Base-by-base conservation (phyloP, 2,329 filamentous ascomycete genomes). In the Penicillium sp. region DNA sequence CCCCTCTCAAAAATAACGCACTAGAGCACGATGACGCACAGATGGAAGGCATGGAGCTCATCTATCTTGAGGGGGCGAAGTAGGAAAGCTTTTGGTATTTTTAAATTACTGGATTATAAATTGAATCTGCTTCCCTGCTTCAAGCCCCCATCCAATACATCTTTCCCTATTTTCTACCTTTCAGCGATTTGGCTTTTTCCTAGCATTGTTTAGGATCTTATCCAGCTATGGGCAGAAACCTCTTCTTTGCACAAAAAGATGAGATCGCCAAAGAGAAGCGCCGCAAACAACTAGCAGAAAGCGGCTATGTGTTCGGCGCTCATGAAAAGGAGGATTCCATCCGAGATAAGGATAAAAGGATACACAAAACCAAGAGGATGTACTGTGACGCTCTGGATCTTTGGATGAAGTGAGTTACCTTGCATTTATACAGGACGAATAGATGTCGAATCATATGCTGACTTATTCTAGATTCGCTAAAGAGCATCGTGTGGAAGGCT, bases 311-410 rank as follows among this genome's bases (percentile, higher is more conserved):
- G 41, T 59, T 56, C 44, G 33, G 59, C 25, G 54, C 52, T 42
- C n/a, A 61, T 53, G 23, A 22, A 37, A 1, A 56, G 26, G 25
- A 59, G 14, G 59, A 62, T 27, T 11, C 53, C 3, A 57, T 59
- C 29, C 26, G 50, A 37, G 41, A 52, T 2, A 59, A 62, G 47
- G 55, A 62, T 51, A 62, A 62, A 49, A 54, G 55, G 14, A 20
- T 62, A 49, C 45, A 48, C 1, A 58, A 56, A 45, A 59, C 54
- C 12, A 58, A 62, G 49, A 57, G 12, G 35, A 54, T 55, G 18
- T 59, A 59, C 25, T 35, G 6, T 35, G 0, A 37, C 2, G 37
- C 31, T 44, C 37, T 59, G n/a, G n/a, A 47, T 42, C 49, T n/a
- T 50, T 61, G 29, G 54, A 61, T 54, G 41, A 37, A 56, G 56